Evolutionary conservation across 2,329 filamentous ascomycete genomes (phyloP).

Genomic region (Cytospora piceae): DNA sequence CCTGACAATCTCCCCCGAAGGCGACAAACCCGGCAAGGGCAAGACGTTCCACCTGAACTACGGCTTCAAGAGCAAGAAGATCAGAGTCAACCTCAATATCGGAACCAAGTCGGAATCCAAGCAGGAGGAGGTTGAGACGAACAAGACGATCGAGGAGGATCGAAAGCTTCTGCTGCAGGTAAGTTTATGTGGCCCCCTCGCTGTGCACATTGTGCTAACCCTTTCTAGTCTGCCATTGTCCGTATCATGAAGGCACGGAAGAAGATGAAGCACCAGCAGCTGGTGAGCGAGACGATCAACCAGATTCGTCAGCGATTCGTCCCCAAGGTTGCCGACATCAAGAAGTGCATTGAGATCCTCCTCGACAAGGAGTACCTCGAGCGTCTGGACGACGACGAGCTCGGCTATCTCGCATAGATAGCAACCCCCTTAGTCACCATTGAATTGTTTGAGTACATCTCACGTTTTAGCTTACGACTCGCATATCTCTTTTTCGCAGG

Average conservation of each 20-base stretch:
- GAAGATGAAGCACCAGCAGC: slow-evolving; percentile 95
- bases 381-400: slow-evolving; percentile 89
- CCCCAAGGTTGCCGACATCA: slow-evolving; percentile 93
- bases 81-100: slow-evolving; percentile 94
- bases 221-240: slow-evolving; percentile 85
- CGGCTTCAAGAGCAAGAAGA: slow-evolving; percentile 98
- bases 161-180: slow-evolving; percentile 96
- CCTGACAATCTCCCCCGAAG: slow-evolving; percentile 70
- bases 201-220: slow-evolving; percentile 28
- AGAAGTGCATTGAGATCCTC: slow-evolving; percentile 98
- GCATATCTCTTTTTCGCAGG: slow-evolving; percentile 1
- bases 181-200: slow-evolving; percentile 45
- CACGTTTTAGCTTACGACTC: slow-evolving; percentile 8
- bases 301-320: slow-evolving; percentile 93
- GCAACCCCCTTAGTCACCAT: background rate
- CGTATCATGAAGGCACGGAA: slow-evolving; percentile 99
- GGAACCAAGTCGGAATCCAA: slow-evolving; percentile 94
- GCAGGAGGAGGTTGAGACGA: slow-evolving; percentile 93
- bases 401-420: slow-evolving; percentile 85
- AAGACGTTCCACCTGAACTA: slow-evolving; percentile 86
- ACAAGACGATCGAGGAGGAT: slow-evolving; percentile 99
- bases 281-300: slow-evolving; percentile 93
- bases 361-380: slow-evolving; percentile 99
- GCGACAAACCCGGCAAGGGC: slow-evolving; percentile 75
- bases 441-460: slow-evolving; percentile 23